Base-by-base conservation (phyloP, 352 stramenopile genomes). In the Phytophthora pluvialis region DNA sequence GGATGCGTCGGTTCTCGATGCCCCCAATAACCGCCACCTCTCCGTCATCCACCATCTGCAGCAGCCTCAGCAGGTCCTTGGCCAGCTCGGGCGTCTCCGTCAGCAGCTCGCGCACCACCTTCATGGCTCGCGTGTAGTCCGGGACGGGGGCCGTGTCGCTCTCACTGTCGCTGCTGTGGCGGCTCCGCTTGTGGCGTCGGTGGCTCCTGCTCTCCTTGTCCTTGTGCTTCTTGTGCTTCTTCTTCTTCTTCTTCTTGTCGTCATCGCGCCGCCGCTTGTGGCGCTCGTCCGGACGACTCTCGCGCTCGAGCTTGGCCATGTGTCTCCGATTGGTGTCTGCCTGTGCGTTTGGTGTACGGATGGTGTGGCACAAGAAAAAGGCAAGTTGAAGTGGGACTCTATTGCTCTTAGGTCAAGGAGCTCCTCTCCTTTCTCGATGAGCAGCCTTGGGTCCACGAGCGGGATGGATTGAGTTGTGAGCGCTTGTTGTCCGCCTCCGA, bases 41-140 rank as follows among this genome's bases (percentile, higher is more conserved):
- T 15, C 88, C 86, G 32, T 88, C 72, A 50, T 94, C 81, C 49
- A 96, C 46, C 82, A 90, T 88, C 67, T 93, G 84, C 26, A 96
- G 60, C 33, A 96, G 62, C 25, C 32, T 48, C 16, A 93, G 46
- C 32, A 96, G 73, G 16, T 96, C 88, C 16, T 59, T 67, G 16
- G 75, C 69, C 32, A 96, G 76, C 49, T 80, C 73, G 3, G 88
- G 84, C 56, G 88, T 93, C 61, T 91, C 81, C 6, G 49, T 57
- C 49, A 94, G 70, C 64, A 96, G 60, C 48, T 77, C 68, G 3
- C 75, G 64, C 54, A 92, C 77, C 21, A 88, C 74, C 4, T 55
- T 56, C 38, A 83, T 64, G 25, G 86, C 88, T 51, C 54, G 50
- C 50, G 38, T 29, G 16, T 74, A 83, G 64, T 78, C 64, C 8